Conservation (phyloP, 2,329 filamentous ascomycete genomes). For the Diaporthe batatas region DNA sequence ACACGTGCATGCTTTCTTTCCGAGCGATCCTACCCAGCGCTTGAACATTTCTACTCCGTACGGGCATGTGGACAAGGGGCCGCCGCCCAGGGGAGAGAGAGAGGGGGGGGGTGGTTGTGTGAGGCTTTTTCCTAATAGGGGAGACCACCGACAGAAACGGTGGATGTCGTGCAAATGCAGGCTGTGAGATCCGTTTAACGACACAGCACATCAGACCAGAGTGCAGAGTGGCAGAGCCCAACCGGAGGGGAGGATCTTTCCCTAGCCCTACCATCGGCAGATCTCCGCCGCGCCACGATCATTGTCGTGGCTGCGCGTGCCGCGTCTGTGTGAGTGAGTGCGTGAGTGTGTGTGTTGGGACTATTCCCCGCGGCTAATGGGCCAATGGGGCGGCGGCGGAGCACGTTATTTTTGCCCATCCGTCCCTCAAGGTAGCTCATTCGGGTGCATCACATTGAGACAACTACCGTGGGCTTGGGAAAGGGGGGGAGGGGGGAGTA, state of each 20-base stretch:
- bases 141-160: not conserved
- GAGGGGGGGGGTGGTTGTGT: not conserved
- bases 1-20: constrained; percentile 14
- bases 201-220: constrained; percentile 23
- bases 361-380: constrained; percentile 18
- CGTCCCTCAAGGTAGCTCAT: not conserved
- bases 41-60: not conserved
- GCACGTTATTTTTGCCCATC: constrained; percentile 36
- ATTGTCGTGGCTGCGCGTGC: not conserved
- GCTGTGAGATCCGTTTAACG: constrained; percentile 9
- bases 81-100: not conserved
- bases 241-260: constrained; percentile 2
- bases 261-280: constrained; percentile 33
- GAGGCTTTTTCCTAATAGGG: not conserved
- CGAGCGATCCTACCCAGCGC: constrained; percentile 22
- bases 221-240: not conserved
- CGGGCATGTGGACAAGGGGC: not conserved
- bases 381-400: constrained; percentile 21
- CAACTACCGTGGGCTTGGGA: constrained; percentile 4
- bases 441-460: constrained; percentile 5
- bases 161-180: constrained; percentile 4
- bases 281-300: constrained; percentile 7
- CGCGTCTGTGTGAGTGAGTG: constrained; percentile 4
- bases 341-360: not conserved
- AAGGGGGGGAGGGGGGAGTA: not conserved